Percentiles rank a stretch among this genome's conserved stretches.
These are phyloP conservation scores for Pelargonium australe DNA, from an alignment of 441 rosid genomes.

Conservation along the genomic window DNA sequence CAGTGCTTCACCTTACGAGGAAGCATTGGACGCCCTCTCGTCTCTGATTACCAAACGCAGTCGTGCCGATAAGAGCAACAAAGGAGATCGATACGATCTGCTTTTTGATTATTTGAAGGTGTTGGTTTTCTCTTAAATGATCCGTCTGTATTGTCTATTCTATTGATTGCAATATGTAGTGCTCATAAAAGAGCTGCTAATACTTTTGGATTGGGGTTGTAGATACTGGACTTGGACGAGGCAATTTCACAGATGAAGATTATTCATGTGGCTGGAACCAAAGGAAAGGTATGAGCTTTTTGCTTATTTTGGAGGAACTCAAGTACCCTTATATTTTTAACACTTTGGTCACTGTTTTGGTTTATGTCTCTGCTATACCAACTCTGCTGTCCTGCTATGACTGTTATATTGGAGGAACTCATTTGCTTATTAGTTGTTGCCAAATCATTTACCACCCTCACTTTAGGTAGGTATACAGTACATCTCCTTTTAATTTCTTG, in stretches of 20 bases:
- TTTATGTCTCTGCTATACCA: neutral
- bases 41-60: constrained; percentile 78
- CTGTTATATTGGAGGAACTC: neutral
- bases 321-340: neutral
- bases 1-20: constrained; percentile 44
- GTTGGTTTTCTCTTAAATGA: neutral
- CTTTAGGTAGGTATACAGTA: neutral
- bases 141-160: neutral
- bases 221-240: constrained; percentile 82
- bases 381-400: neutral
- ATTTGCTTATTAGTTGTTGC: neutral
- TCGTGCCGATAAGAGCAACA: constrained; percentile 82
- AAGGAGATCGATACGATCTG: constrained; percentile 72
- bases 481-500: neutral
- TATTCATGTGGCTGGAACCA: constrained; percentile 94
- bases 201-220: constrained; percentile 5
- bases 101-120: constrained; percentile 81
- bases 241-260: constrained; percentile 69
- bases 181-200: neutral
- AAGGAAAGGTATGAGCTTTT: constrained; percentile 71
- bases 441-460: neutral
- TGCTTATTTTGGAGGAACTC: neutral
- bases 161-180: neutral
- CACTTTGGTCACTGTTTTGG: neutral
- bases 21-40: constrained; percentile 75